phyloP scores from a whole-genome alignment of 2,329 filamentous ascomycete genomes.

The Diaporthe sp. region DNA sequence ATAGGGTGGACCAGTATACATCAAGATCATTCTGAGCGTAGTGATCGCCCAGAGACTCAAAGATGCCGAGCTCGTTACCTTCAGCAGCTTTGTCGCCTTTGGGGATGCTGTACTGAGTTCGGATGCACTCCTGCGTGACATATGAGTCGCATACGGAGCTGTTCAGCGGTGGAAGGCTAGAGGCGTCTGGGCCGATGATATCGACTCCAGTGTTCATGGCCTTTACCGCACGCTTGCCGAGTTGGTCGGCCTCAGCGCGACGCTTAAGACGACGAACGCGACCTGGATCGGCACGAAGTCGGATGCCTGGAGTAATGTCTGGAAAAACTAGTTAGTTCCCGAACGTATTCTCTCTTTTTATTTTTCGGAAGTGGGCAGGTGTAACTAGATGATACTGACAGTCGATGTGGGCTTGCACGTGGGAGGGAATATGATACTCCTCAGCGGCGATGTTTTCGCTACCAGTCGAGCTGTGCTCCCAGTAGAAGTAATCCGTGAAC shows the following conservation, averaged over 20 bases:
- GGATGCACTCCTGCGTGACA: conserved; percentile 43
- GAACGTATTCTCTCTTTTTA: accelerated
- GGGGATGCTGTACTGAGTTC: conserved; percentile 41
- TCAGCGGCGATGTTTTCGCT: conserved; percentile 55
- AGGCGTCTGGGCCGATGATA: conserved; percentile 18
- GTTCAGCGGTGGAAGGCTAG: conserved; percentile 30
- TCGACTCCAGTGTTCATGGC: conserved; percentile 36
- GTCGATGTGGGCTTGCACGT: conserved; percentile 63
- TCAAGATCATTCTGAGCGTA: conserved; percentile 41
- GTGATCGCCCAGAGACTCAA: conserved; percentile 41
- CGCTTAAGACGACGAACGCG: conserved; percentile 37
- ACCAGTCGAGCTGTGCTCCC: conserved; percentile 55
- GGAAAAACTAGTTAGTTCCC: neutral
- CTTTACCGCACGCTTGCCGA: conserved; percentile 36
- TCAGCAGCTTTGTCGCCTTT: conserved; percentile 39
- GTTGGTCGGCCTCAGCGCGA: conserved; percentile 28
- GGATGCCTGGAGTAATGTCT: conserved; percentile 68
- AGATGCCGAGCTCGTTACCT: conserved; percentile 42
- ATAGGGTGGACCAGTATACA: conserved; percentile 41
- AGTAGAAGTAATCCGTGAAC: conserved; percentile 57
- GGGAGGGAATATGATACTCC: conserved; percentile 62
- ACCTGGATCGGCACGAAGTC: conserved; percentile 51
- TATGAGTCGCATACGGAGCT: conserved; percentile 38
- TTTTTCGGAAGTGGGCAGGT: accelerated
- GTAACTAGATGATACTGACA: conserved; percentile 49